Evolutionary conservation across 2,329 filamentous ascomycete species (phyloP), one percentile per base, ranked within the genome.

Genomic region (Decorospora gaudefroyi): DNA sequence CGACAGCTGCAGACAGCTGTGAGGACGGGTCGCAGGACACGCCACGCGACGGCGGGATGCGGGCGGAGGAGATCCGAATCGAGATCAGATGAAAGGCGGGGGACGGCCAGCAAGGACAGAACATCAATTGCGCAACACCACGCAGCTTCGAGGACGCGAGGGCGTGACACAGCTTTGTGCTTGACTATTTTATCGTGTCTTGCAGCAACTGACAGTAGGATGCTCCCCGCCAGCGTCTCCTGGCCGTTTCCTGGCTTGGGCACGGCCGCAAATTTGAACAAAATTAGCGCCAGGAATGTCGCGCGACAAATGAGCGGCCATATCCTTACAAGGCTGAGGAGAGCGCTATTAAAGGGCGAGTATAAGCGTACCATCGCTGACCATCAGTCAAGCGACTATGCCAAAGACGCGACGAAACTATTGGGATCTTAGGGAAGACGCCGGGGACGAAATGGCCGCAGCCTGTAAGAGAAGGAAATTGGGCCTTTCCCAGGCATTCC

Each of bases 231-330:
- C 17, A 21, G 21, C 26, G 27, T 37, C 32, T 15, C 27, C 28
- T 18, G 21, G 32, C 40, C 37, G 26, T 30, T 39, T 41, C 29
- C 22, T 26, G 33, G 36, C 18, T 23, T n/a, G 39, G 26, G 46
- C 46, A 49, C 46, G 46, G 41, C 32, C 35, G 41, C 46, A 29
- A 40, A 45, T 15, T 29, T 29, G 27, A 46, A 34, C 38, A 15
- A 31, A 40, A 44, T 45, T 45, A 49, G 41, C 42, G 34, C 45
- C 22, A 27, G 26, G 30, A 36, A 45, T 39, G 35, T n/a, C 11
- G 41, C 26, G 21, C 40, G 35, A 39, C 46, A 45, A 49, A 49
- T 49, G 41, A 48, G 22, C 27, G 31, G 41, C 26, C 30, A 18
- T 33, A 16, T 25, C 30, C 22, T 22, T 37, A 26, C 35, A 40